Evolutionary conservation across 345 rosid species (phyloP).

Genomic region (Erysimum cheiranthoides): DNA sequence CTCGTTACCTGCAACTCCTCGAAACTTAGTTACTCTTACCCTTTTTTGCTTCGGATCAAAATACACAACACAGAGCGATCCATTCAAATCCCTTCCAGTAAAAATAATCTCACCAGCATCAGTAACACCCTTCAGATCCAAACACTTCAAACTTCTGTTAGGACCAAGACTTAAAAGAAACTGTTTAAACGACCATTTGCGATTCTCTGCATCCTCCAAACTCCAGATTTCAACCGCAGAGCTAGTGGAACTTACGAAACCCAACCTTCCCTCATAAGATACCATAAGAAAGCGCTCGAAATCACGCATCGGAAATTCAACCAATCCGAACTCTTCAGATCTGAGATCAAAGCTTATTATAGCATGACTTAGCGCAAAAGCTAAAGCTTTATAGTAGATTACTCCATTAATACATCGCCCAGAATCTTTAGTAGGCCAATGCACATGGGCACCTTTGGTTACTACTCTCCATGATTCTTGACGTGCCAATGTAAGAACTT

Average conservation of each 20-base stretch:
- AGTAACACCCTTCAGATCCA: neutral
- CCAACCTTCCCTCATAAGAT: neutral
- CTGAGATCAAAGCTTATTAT: slow-evolving; percentile 17
- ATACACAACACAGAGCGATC: neutral
- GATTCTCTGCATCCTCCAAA: slow-evolving; percentile 15
- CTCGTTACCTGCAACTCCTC: neutral
- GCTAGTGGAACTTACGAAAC: neutral
- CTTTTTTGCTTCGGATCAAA: neutral
- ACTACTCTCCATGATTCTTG: slow-evolving; percentile 4
- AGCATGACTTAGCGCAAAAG: neutral
- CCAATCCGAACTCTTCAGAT: neutral
- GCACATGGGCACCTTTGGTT: neutral
- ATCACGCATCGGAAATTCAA: neutral
- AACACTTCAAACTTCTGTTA: neutral
- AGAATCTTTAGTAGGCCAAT: neutral
- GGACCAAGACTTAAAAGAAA: neutral
- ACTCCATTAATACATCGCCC: slow-evolving; percentile 17
- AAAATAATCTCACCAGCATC: neutral
- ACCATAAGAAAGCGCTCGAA: neutral
- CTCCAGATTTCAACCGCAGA: neutral
- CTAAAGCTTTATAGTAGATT: neutral
- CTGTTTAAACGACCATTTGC: neutral
- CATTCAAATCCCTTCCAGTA: neutral
- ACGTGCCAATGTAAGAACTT: slow-evolving; percentile 13
- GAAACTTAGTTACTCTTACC: neutral